Evolutionary conservation across 2,329 filamentous ascomycete genomes (phyloP), one percentile per base, ranked within the genome.

Genomic region (Ilyonectria destructans): DNA sequence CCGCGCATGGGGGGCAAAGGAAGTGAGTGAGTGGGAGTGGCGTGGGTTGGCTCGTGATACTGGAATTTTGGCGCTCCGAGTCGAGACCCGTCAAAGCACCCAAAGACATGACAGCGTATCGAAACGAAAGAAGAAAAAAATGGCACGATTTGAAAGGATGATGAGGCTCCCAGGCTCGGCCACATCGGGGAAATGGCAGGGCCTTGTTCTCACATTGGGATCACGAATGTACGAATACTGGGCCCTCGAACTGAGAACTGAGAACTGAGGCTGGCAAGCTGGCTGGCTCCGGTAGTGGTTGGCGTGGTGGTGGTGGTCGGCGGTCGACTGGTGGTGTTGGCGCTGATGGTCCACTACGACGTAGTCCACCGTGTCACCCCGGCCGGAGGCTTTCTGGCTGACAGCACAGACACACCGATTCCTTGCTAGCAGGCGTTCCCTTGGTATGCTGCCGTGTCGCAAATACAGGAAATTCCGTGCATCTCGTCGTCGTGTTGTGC

Each of bases 211-310:
- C 9, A 49, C 19, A 26, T 49, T 6, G 7, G 45, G 19, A 26
- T 43, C n/a, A 43, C n/a, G 40, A 40, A 59, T 65, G 62, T 56
- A 54, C 46, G 62, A 40, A 64, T 37, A 64, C 35, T 46, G 33
- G 35, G 48, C n/a, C 23, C 46, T 58, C 48, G 56, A 59, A 59
- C 56, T 65, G 48, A 65, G 63, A 59, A 59, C 62, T 65, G 48
- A 65, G 63, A 56, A 52, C 63, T 61, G 63, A 61, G 63, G 57
- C 51, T 57, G 51, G 62, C 62, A 26, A 26, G 26, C 26, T 26
- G 26, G 26, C 26, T 57, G 51, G 62, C 62, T 59, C 21, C 40
- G 52, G 52, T 37, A 37, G 48, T 45, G 43, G 52, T 26, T 26
- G 26, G 26, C 26, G 26, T 26, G 26, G 26, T 26, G 23, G 23